Evolutionary conservation across 1,284 basidiomycete genomes (phyloP), one percentile per base, ranked within the genome.

Genomic region (Somion occarium): DNA sequence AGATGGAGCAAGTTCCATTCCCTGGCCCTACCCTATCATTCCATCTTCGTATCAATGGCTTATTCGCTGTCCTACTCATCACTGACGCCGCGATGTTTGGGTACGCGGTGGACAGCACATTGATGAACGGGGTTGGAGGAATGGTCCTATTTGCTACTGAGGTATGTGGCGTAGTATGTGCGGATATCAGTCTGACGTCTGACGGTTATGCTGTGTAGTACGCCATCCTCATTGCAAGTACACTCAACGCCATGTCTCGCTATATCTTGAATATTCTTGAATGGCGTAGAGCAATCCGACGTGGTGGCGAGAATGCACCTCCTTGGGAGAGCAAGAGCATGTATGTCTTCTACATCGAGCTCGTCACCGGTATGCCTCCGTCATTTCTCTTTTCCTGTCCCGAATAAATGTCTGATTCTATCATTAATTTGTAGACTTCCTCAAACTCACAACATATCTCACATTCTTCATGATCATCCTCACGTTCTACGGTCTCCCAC

Each of bases 281-380:
- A 64, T 72, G 93, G 38, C 78, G 88, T 23, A 78, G 91, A 38
- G 91, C 92, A 2, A 78, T 80, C 48, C 71, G 73, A 46, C 73
- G 88, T 52, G 92, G 92, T 20, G 85, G 91, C 26, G 91, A 88
- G 61, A 90, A 90, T 64, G 92, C 92, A 0, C 91, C 92, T 52
- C 82, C 87, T 44, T 99, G 96, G 97, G 95, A 99, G 68, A 87
- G 91, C 63, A 99, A 99, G 76, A 95, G 91, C 73, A 96, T 98
- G 84, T 96, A 87, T 74, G 75, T 93, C 13, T 97, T 98, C 73
- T 98, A 97, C 64, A 85, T 98, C 56, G 96, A 98, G 61, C 73
- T 98, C 41, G 76, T 79, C n/a, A 95, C 93, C 46, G 92, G 93
- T 92, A 59, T 49, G 73, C 61, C 47, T 42, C 43, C 7, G 54